Conservation (phyloP, 2,329 filamentous ascomycete genomes). For the Pseudogymnoascus pannorum region DNA sequence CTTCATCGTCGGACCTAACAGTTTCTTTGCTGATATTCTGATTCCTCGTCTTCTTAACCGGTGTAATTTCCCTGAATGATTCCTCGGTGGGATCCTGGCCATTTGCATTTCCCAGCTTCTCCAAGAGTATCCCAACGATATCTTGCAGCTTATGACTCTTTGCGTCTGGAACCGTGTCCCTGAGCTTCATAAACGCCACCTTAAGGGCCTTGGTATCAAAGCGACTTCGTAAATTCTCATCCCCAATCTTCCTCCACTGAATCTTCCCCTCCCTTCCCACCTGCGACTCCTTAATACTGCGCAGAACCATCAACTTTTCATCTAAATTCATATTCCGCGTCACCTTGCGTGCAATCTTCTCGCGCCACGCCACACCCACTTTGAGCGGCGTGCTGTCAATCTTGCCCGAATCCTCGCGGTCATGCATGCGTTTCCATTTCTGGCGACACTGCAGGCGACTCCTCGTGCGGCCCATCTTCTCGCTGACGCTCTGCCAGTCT, state of each 20-base stretch:
- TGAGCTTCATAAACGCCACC: slow-evolving; percentile 24
- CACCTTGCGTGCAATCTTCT: slow-evolving; percentile 38
- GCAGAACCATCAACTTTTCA: slow-evolving; percentile 39
- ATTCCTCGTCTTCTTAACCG: neutral
- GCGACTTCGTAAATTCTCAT: slow-evolving; percentile 34
- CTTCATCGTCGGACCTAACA: neutral
- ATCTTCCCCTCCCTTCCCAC: slow-evolving; percentile 40
- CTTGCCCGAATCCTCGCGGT: slow-evolving; percentile 21
- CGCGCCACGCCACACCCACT: slow-evolving; percentile 32
- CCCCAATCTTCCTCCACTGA: slow-evolving; percentile 40
- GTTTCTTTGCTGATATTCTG: neutral
- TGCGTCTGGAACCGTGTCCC: slow-evolving; percentile 20
- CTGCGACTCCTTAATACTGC: slow-evolving; percentile 36
- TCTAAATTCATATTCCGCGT: slow-evolving; percentile 35
- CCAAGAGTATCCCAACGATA: slow-evolving; percentile 19
- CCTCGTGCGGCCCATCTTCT: slow-evolving; percentile 52
- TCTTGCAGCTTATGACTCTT: slow-evolving; percentile 26
- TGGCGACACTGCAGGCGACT: slow-evolving; percentile 59
- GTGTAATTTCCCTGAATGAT: neutral
- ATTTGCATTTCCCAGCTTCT: slow-evolving; percentile 16
- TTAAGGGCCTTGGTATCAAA: slow-evolving; percentile 28
- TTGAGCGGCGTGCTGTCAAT: slow-evolving; percentile 15
- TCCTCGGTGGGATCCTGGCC: slow-evolving; percentile 7
- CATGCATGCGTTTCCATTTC: slow-evolving; percentile 54
- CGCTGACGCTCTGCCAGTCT: slow-evolving; percentile 59